Base-by-base conservation (phyloP, 2,329 filamentous ascomycete genomes). In the Hymenoscyphus albidus region DNA sequence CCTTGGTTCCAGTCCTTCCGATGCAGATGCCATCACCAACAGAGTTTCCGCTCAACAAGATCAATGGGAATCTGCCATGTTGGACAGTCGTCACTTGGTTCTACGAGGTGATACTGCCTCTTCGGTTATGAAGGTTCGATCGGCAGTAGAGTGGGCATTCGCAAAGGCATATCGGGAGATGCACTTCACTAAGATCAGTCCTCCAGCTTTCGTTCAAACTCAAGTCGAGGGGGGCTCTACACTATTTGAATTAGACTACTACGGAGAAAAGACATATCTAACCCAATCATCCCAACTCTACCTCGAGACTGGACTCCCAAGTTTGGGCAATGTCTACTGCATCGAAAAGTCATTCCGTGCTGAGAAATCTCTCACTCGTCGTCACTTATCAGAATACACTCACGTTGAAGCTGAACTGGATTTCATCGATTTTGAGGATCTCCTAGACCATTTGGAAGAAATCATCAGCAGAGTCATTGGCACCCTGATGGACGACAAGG, bases 271-370 rank as follows among this genome's bases (percentile, higher is more conserved):
- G 71, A 91, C 95, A 65, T 99, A 93, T 81, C 87, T 99, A 68
- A 98, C 95, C 3, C 95, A 99, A 80, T 97, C 93, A 3, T 96
- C 92, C 40, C 95, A 99, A 79, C 87, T 99, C 62, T 99, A 99
- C 80, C 90, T 99, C 65, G 95, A 99, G 83, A 99, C 95, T 39
- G 92, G 89, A 70, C 82, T 99, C 39, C 92, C 94, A 12, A 92
- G 90, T 61, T 84, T 98, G 73, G 95, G 95, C 71, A 92, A 97
- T 76, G 93, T 97, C 62, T 99, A 96, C 85, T 98, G 94, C 77
- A 94, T 99, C 74, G 93, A 97, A 79, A 97, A 97, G 78, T 98
- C 94, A 1, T 99, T 99, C 88, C 93, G 95, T 67, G 95, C 95
- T 14, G 95, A 99, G 80, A 97, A 97, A 81, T 94, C 90, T 6